A percentile compares a stretch with the other conserved stretches of the same genome.
phyloP scores from a whole-genome alignment of 371 early-diverging fungal species.

The Conidiobolus incongruus region DNA sequence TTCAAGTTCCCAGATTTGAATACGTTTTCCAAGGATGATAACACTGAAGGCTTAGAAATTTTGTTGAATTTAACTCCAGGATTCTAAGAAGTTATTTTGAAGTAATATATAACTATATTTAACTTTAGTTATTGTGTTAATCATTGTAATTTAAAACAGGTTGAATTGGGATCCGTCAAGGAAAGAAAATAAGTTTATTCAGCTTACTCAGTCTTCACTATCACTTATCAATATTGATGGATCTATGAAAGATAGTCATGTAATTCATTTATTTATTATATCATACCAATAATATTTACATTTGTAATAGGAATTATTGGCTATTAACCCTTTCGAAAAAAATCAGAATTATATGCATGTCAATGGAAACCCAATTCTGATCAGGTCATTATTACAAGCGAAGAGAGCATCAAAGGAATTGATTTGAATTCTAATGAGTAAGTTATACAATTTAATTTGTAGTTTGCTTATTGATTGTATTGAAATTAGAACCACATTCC shows the following conservation, averaged over 20 bases:
- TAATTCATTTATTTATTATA: too few relatives aligned
- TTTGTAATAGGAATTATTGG: too few relatives aligned
- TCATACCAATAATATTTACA: too few relatives aligned
- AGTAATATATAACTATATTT: neutral
- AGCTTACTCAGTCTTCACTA: too few relatives aligned
- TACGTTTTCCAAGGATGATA: neutral
- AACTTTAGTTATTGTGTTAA: neutral
- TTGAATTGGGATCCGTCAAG: neutral
- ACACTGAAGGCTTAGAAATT: neutral
- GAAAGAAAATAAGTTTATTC: too few relatives aligned
- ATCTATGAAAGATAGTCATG: too few relatives aligned
- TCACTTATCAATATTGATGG: too few relatives aligned
- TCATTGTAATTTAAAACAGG: neutral
- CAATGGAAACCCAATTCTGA: neutral
- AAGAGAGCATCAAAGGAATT: neutral
- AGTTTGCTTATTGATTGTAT: neutral
- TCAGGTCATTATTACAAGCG: neutral
- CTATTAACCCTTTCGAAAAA: too few relatives aligned
- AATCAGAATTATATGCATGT: too few relatives aligned
- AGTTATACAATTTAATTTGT: neutral
- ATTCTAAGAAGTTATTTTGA: neutral
- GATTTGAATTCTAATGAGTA: neutral
- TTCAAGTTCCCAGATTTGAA: neutral
- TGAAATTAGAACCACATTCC: conserved; percentile 12
- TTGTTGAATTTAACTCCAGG: neutral